These are phyloP conservation scores for Carpinus viminea DNA, from an alignment of 306 rosid species.

Conservation along the genomic window DNA sequence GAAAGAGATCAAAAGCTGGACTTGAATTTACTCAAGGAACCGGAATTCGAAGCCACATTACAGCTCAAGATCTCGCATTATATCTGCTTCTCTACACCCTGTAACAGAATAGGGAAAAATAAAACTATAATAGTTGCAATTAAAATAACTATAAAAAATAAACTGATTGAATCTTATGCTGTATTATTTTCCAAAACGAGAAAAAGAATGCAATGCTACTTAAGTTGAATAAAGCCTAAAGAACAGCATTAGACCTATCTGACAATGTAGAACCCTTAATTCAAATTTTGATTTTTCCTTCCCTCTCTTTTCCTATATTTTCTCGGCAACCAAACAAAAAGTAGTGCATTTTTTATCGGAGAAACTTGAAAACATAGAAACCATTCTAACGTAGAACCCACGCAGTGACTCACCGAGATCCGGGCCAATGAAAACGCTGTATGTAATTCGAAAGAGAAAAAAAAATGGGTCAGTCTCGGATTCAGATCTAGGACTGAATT, in stretches of 20 bases:
- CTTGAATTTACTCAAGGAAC: constrained; percentile 26
- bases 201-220: not conserved
- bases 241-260: not conserved
- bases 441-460: constrained; percentile 9
- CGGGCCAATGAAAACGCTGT: constrained; percentile 19
- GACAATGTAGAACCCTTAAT: not conserved
- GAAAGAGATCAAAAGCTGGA: constrained; percentile 20
- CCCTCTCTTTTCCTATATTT: not conserved
- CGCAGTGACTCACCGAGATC: constrained; percentile 21
- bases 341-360: not conserved
- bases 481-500: constrained; percentile 47
- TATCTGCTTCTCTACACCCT: constrained; percentile 43
- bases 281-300: not conserved
- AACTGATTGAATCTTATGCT: not conserved
- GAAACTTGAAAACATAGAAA: not conserved
- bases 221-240: not conserved
- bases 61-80: constrained; percentile 44
- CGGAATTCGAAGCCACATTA: constrained; percentile 39
- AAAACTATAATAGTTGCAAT: constrained; percentile 1
- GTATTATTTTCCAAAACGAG: not conserved
- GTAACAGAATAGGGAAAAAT: constrained; percentile 19
- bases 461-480: constrained; percentile 24
- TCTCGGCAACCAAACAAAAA: constrained; percentile 9
- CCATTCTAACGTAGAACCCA: not conserved
- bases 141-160: not conserved